phyloP scores from a whole-genome alignment of 495 filamentous ascomycete genomes.

The Lindgomyces ingoldianus region DNA sequence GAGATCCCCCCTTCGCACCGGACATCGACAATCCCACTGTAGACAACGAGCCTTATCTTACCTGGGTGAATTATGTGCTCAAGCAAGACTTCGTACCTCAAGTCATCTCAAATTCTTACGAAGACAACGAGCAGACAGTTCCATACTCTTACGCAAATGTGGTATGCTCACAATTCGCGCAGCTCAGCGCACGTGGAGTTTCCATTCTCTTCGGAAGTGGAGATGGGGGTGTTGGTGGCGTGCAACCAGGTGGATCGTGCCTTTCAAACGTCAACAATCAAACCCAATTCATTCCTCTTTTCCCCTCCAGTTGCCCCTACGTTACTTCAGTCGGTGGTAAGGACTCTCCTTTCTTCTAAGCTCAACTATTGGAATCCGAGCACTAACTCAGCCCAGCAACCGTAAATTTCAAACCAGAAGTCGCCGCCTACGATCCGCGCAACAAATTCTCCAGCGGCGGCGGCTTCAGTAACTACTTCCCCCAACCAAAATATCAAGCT shows the following conservation, averaged over 20 bases:
- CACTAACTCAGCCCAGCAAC: no score
- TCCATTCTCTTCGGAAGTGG: conserved; percentile 41
- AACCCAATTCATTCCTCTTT: conserved; percentile 36
- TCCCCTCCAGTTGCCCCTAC: conserved; percentile 42
- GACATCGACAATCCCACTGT: conserved; percentile 30
- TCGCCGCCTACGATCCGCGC: conserved; percentile 22
- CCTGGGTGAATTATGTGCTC: conserved; percentile 39
- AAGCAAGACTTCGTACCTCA: conserved; percentile 34
- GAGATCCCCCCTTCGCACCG: conserved; percentile 37
- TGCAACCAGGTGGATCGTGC: conserved; percentile 27
- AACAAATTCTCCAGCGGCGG: conserved; percentile 36
- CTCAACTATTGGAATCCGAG: background rate
- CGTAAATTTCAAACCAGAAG: conserved; percentile 36
- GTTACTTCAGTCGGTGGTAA: conserved; percentile 40
- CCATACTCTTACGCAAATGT: conserved; percentile 36
- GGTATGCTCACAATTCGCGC: conserved; percentile 38
- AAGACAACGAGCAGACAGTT: conserved; percentile 43
- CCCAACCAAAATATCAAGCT: conserved; percentile 37
- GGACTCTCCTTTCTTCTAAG: background rate
- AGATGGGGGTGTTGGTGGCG: conserved; percentile 39
- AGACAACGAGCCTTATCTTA: conserved; percentile 43
- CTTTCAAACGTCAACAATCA: conserved; percentile 30
- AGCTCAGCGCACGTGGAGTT: conserved; percentile 40
- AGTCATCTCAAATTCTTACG: conserved; percentile 44
- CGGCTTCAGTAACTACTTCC: conserved; percentile 46